phyloP scores from a whole-genome alignment of 441 rosid genomes.

The Eutrema salsugineum region DNA sequence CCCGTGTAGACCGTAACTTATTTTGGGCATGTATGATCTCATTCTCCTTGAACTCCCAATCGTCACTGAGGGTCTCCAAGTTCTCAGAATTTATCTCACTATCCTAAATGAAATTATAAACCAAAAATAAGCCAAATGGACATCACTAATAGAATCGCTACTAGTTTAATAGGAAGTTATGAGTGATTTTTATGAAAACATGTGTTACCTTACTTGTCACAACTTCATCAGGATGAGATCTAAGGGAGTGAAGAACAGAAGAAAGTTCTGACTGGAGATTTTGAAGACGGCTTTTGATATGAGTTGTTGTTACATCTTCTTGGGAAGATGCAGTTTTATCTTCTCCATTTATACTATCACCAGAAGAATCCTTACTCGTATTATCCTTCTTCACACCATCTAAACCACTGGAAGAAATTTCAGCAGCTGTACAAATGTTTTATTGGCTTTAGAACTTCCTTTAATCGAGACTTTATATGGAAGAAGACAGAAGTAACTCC shows the following conservation, averaged over 20 bases:
- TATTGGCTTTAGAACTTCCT: background rate
- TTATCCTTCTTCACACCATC: constrained; percentile 21
- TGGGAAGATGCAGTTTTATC: constrained; percentile 28
- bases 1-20: constrained; percentile 67
- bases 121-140: constrained; percentile 8
- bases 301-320: constrained; percentile 33
- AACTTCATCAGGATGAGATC: constrained; percentile 46
- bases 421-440: constrained; percentile 58
- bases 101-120: constrained; percentile 20
- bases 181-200: too few species aligned
- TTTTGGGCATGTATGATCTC: constrained; percentile 64
- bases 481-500: constrained; percentile 6
- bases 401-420: constrained; percentile 25
- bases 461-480: background rate
- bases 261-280: constrained; percentile 77
- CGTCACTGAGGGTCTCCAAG: constrained; percentile 61
- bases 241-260: constrained; percentile 54
- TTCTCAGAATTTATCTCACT: constrained; percentile 27
- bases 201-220: constrained; percentile 41
- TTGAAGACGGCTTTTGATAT: constrained; percentile 57
- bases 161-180: background rate
- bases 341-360: constrained; percentile 30
- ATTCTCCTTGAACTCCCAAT: constrained; percentile 78
- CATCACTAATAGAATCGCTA: background rate
- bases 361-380: constrained; percentile 27